Evolutionary conservation across 352 stramenopile species (phyloP).

Genomic region (Paralagenidium karlingii): DNA sequence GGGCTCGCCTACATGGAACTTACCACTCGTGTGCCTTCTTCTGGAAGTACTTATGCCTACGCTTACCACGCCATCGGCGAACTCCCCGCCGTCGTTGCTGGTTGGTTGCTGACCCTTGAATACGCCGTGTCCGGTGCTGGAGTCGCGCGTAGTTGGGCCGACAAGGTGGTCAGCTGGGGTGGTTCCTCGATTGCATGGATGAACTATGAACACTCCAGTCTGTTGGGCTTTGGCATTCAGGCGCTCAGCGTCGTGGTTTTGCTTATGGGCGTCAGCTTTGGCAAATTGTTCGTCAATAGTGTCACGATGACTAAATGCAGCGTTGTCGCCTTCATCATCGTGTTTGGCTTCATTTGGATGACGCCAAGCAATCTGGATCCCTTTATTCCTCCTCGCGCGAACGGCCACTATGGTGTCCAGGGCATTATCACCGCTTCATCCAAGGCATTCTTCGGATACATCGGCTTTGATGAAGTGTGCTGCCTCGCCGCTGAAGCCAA

Average conservation of each 20-base stretch:
- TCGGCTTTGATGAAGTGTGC: constrained; percentile 94
- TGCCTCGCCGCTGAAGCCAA: constrained; percentile 77
- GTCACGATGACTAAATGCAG: constrained; percentile 69
- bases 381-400: constrained; percentile 42
- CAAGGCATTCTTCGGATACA: constrained; percentile 88
- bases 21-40: constrained; percentile 74
- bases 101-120: constrained; percentile 83
- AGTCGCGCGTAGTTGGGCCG: constrained; percentile 86
- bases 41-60: constrained; percentile 88
- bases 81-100: constrained; percentile 82
- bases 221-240: constrained; percentile 57
- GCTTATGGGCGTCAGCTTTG: constrained; percentile 74
- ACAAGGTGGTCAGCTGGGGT: constrained; percentile 72
- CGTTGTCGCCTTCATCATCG: constrained; percentile 88
- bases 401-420: constrained; percentile 20
- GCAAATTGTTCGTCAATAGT: constrained; percentile 82
- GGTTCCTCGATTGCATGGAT: constrained; percentile 24
- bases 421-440: constrained; percentile 73
- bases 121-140: constrained; percentile 85
- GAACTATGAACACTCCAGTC: constrained; percentile 46
- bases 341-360: constrained; percentile 76
- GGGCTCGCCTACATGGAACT: constrained; percentile 87
- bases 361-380: constrained; percentile 70
- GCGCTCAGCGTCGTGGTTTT: constrained; percentile 56
- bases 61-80: constrained; percentile 87